Percentiles rank a stretch among this genome's conserved stretches.
Conservation (phyloP, 768 basidiomycete species). For the Peribolospora kevripleyi region DNA sequence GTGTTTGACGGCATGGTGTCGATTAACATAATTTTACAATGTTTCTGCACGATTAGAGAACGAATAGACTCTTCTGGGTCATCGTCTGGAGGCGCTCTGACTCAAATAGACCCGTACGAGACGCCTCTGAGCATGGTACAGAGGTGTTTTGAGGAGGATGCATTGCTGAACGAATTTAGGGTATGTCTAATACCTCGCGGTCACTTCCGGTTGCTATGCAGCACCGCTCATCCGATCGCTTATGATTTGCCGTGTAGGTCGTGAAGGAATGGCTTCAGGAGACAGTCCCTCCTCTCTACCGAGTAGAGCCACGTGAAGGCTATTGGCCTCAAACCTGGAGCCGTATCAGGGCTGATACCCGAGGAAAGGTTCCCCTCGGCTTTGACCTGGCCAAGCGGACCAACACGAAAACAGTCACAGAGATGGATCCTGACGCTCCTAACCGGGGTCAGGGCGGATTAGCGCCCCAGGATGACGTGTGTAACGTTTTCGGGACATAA, state of each 20-base stretch:
- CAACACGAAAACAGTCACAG: conserved; percentile 21
- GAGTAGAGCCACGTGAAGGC: conserved; percentile 44
- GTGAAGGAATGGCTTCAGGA: conserved; percentile 78
- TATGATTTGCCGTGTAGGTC: conserved; percentile 2
- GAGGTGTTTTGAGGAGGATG: conserved; percentile 41
- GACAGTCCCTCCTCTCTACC: conserved; percentile 34
- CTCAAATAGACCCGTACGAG: conserved; percentile 54
- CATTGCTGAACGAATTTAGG: conserved; percentile 46
- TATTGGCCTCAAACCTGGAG: conserved; percentile 61
- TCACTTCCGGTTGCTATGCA: neutral
- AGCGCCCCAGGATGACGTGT: conserved; percentile 54
- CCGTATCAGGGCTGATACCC: conserved; percentile 32
- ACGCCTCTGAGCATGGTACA: conserved; percentile 53
- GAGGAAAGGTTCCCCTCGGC: conserved; percentile 19
- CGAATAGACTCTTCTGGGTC: neutral
- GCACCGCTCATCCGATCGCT: neutral
- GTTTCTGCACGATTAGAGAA: conserved; percentile 2
- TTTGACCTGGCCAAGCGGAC: conserved; percentile 12
- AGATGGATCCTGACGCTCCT: conserved; percentile 62
- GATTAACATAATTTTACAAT: neutral
- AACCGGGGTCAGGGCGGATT: conserved; percentile 35
- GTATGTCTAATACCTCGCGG: conserved; percentile 17
- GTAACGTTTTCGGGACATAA: conserved; percentile 12
- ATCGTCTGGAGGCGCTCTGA: conserved; percentile 17
- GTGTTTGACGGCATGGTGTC: neutral